phyloP scores from a whole-genome alignment of 352 stramenopile genomes.

The Phytopythium delawarense region DNA sequence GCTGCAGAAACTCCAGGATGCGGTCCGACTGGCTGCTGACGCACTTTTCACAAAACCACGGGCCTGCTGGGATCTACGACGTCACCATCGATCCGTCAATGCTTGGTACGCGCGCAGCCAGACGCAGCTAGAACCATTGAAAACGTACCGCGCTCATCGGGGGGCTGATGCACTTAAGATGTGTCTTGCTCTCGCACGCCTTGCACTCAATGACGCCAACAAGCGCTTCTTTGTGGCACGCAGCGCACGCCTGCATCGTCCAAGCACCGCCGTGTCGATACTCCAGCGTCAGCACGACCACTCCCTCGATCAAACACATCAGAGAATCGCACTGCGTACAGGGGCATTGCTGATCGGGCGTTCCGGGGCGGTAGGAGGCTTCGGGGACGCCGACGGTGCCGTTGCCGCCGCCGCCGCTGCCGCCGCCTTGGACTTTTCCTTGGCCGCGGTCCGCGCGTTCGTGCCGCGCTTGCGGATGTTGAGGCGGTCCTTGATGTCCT shows the following conservation, averaged over 20 bases:
- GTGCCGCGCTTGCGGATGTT: conserved; percentile 70
- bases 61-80: conserved; percentile 9
- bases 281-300: background rate
- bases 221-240: conserved; percentile 43
- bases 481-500: conserved; percentile 73
- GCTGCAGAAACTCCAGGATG: conserved; percentile 65
- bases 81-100: background rate
- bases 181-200: conserved; percentile 53
- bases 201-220: conserved; percentile 43
- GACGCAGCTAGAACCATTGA: background rate
- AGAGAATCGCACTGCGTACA: conserved; percentile 14
- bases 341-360: conserved; percentile 1
- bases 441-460: conserved; percentile 46
- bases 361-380: conserved; percentile 9
- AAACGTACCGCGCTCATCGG: conserved; percentile 21
- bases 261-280: background rate
- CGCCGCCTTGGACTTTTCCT: conserved; percentile 53
- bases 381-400: conserved; percentile 9
- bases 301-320: background rate
- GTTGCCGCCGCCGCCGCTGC: conserved; percentile 7
- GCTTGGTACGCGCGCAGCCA: background rate
- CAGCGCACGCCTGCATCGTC: conserved; percentile 31
- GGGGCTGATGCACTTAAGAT: conserved; percentile 46
- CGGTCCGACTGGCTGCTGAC: conserved; percentile 44
- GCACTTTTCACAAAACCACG: conserved; percentile 62